These are phyloP conservation scores for Auriscalpium orientale DNA, from an alignment of 768 basidiomycete genomes.

Conservation along the genomic window DNA sequence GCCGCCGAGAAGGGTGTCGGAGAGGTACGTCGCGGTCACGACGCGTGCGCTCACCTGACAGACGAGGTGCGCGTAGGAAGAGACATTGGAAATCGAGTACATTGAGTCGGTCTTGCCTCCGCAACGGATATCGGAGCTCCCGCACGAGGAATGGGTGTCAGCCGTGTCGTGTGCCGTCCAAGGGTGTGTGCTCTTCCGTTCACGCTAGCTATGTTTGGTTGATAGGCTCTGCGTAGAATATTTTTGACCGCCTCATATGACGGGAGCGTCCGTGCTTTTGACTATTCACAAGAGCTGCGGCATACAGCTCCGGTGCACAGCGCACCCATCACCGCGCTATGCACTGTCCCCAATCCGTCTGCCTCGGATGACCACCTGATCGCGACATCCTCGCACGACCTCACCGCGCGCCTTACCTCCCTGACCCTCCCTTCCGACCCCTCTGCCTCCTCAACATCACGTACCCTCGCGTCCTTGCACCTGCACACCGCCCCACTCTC, in stretches of 20 bases:
- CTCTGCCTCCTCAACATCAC: conserved; percentile 1
- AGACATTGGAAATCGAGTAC: conserved; percentile 39
- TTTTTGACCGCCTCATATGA: conserved; percentile 82
- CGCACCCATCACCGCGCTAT: conserved; percentile 63
- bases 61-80: conserved; percentile 45
- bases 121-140: conserved; percentile 51
- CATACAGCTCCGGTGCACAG: conserved; percentile 44
- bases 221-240: conserved; percentile 33
- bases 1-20: conserved; percentile 60
- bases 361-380: conserved; percentile 33
- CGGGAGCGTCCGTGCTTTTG: conserved; percentile 64
- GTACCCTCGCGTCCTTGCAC: conserved; percentile 59
- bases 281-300: conserved; percentile 54
- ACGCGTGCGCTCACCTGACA: background rate
- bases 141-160: conserved; percentile 94
- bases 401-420: conserved; percentile 53
- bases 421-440: conserved; percentile 17
- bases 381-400: conserved; percentile 74
- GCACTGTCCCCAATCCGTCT: conserved; percentile 36
- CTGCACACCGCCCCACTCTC: conserved; percentile 81
- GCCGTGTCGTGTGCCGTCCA: conserved; percentile 55
- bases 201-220: background rate
- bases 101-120: conserved; percentile 15
- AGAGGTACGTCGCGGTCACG: conserved; percentile 40
- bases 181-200: conserved; percentile 33